Percentiles rank a stretch among this genome's conserved stretches.
Conservation (phyloP, 192 early-diverging fungal species). For the Coemansia sp. region DNA sequence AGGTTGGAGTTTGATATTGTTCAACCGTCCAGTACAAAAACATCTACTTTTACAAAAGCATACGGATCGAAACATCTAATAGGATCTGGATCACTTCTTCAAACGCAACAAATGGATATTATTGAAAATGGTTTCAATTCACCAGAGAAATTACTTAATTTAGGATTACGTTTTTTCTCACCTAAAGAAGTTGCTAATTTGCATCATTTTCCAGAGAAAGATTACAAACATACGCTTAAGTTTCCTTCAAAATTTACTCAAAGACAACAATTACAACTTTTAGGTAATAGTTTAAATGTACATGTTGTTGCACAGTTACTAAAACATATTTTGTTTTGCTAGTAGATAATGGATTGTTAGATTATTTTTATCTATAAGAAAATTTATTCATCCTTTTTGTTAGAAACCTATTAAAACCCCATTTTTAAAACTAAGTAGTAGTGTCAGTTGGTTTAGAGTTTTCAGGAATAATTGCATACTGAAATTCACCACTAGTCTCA, state of each 20-base stretch:
- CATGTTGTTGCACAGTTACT: conserved; percentile 44
- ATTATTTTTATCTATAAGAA: neutral
- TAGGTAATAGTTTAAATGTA: conserved; percentile 50
- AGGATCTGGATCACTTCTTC: conserved; percentile 74
- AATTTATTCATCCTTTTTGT: neutral
- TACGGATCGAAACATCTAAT: conserved; percentile 81
- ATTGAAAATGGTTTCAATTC: conserved; percentile 63
- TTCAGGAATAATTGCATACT: conserved; percentile 71
- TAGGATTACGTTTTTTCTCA: conserved; percentile 80
- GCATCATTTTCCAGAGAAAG: conserved; percentile 69
- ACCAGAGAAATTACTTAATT: conserved; percentile 61
- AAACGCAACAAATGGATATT: conserved; percentile 72
- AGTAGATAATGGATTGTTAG: neutral
- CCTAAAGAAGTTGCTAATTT: conserved; percentile 77
- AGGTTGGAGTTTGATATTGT: conserved; percentile 45
- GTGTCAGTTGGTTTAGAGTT: neutral
- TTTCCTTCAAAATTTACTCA: conserved; percentile 31
- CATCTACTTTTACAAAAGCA: conserved; percentile 67
- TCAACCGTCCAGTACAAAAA: conserved; percentile 13
- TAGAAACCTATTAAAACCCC: neutral
- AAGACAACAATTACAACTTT: conserved; percentile 37
- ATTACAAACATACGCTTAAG: conserved; percentile 6
- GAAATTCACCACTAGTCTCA: conserved; percentile 82
- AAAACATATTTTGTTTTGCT: conserved; percentile 24
- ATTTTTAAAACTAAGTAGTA: neutral